A percentile compares a stretch with the other conserved stretches of the same genome.
These are phyloP conservation scores for Vaccinium corymbosum DNA, from an alignment of 148 eudicot species.

Conservation along the genomic window DNA sequence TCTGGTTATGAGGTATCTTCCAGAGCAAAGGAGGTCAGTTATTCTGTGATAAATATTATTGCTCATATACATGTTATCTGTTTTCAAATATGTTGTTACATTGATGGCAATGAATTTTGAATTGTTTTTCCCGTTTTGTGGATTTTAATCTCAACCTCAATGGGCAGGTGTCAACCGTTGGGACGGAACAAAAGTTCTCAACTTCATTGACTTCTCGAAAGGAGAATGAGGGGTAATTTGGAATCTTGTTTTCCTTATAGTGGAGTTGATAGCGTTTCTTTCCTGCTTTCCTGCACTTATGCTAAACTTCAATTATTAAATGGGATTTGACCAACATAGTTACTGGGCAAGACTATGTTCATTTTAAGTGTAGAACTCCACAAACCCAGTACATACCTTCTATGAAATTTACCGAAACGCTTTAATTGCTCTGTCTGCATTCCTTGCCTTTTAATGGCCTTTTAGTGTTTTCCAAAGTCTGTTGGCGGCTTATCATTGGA, in stretches of 20 bases:
- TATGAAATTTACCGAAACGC: not conserved
- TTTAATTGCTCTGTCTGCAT: not conserved
- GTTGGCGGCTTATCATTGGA: not conserved
- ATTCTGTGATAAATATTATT: not conserved
- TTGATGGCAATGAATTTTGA: not conserved
- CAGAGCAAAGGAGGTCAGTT: conserved; percentile 41
- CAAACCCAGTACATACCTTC: not conserved
- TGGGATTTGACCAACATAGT: not conserved
- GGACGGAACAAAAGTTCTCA: conserved; percentile 38
- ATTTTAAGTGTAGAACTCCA: not conserved
- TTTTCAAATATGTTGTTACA: not conserved
- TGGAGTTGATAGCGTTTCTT: not conserved
- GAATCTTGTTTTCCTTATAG: not conserved
- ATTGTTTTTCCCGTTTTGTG: not conserved
- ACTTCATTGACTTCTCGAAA: conserved; percentile 34
- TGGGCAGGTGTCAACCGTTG: conserved; percentile 39
- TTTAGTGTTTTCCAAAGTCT: not conserved
- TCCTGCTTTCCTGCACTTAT: not conserved
- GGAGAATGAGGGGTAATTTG: conserved; percentile 59
- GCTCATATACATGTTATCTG: not conserved
- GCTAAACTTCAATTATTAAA: not conserved
- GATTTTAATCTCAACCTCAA: conserved; percentile 8
- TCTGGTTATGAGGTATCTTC: conserved; percentile 30
- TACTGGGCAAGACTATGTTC: not conserved
- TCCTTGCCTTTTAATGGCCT: not conserved